phyloP scores from a whole-genome alignment of 345 rosid species.

The Passiflora organensis region DNA sequence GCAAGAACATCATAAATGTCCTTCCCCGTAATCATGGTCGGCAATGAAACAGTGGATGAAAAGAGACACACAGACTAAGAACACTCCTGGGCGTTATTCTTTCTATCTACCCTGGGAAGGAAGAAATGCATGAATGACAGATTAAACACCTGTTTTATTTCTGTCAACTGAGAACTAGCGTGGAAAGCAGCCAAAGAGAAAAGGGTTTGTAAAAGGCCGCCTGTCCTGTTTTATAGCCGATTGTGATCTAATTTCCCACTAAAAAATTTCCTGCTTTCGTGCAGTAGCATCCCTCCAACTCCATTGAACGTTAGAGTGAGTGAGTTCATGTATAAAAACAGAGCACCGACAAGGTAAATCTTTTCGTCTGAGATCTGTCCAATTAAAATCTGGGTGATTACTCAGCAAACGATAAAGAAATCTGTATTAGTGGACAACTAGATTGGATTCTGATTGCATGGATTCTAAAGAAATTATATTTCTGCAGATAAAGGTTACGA shows the following conservation, averaged over 20 bases:
- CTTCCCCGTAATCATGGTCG: constrained; percentile 56
- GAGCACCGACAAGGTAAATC: not conserved
- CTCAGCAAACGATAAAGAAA: not conserved
- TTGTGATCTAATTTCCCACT: not conserved
- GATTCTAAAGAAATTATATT: not conserved
- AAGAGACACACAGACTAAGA: too few species aligned
- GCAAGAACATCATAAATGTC: constrained; percentile 79
- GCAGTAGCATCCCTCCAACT: not conserved
- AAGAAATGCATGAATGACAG: too few species aligned
- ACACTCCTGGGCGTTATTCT: too few species aligned
- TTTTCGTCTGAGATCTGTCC: not conserved
- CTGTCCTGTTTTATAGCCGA: not conserved
- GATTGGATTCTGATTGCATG: not conserved
- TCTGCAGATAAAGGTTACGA: not conserved
- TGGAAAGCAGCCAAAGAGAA: not conserved
- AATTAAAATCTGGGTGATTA: not conserved
- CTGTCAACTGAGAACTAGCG: not conserved
- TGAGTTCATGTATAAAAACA: not conserved
- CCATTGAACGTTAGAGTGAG: not conserved
- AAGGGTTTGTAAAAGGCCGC: not conserved
- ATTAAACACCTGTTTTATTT: not conserved
- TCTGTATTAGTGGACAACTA: not conserved
- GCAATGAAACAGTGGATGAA: not conserved
- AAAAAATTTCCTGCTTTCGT: not conserved
- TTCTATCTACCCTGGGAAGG: not conserved